Base-by-base conservation (phyloP, 2,329 filamentous ascomycete genomes). In the Fusarium duplospermum region DNA sequence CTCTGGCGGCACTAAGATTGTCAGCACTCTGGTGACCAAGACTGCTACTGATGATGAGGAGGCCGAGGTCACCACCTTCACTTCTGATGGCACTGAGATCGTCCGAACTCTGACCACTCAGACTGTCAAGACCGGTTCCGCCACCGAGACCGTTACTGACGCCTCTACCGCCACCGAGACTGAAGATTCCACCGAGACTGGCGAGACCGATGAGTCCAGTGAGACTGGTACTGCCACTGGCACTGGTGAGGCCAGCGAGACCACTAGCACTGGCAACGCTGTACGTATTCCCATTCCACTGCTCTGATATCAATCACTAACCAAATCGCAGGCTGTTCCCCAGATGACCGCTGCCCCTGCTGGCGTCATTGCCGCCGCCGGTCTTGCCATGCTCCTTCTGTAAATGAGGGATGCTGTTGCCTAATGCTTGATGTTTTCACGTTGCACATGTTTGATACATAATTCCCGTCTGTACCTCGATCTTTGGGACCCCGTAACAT, bases 341-440 rank as follows among this genome's bases (percentile, higher is more conserved):
- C 82, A 85, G 67, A 80, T 81, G 76, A 87, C 87, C 58, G 85
- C 83, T 66, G 86, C 83, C 40, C 86, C 86, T 24, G 78, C 80
- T 31, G 87, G 86, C 66, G 72, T 88, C 58, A 70, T 89, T 45
- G 87, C 86, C 61, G 87, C 85, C 24, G 87, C 86, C 22, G 87
- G 87, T 77, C 68, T 89, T 54, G 87, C 85, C 45, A 85, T 83
- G 70, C 76, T 87, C 69, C 80, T 89, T 68, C 83, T 89, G 68
- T 89, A 86, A 85, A 73, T 72, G 31, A 64, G 64, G 66, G 66
- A 27, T 40, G 58, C 20, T 2, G n/a, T 59, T 45, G 56, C 62
- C 56, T 71, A 66, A 74, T 64, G 75, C 73, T 79, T 77, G 70
- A 77, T 73, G 73, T 76, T 73, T 77, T 76, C 47, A 80, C 74